Evolutionary conservation across 1,284 basidiomycete genomes (phyloP).

Genomic region (Rhodotorula sp.): DNA sequence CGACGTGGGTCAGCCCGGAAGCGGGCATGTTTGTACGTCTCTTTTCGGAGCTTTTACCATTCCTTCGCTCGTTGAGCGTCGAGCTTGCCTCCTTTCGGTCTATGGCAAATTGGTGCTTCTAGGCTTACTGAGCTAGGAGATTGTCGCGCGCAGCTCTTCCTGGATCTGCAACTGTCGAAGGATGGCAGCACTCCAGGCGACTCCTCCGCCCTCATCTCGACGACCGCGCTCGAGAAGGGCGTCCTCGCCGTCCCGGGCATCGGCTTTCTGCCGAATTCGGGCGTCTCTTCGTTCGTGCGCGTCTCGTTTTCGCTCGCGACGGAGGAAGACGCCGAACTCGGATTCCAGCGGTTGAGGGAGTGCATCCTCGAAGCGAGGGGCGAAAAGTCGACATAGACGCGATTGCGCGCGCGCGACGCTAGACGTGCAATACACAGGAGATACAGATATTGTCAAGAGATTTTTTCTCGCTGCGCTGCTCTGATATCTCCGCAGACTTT

Average conservation of each 20-base stretch:
- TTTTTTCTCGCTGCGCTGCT: too few species aligned
- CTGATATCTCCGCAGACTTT: too few species aligned
- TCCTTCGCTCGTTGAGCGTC: too few species aligned
- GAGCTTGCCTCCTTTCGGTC: too few species aligned
- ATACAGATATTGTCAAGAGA: too few species aligned
- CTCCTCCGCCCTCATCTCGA: conserved; percentile 71
- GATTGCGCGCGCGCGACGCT: neutral
- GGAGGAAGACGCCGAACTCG: conserved; percentile 69
- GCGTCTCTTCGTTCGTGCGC: conserved; percentile 69
- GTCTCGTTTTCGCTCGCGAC: conserved; percentile 75
- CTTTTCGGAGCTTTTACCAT: conserved; percentile 3
- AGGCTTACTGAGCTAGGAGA: too few species aligned
- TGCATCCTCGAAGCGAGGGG: conserved; percentile 34
- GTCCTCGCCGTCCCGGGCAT: conserved; percentile 76
- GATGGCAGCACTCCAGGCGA: conserved; percentile 58
- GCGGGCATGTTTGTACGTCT: conserved; percentile 61
- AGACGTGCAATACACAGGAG: neutral
- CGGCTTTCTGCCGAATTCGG: conserved; percentile 73
- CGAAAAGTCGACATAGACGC: conserved; percentile 1
- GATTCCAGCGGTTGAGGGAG: conserved; percentile 57
- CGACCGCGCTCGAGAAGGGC: conserved; percentile 72
- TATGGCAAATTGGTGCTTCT: too few species aligned
- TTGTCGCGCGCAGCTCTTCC: conserved; percentile 24
- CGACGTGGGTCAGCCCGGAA: conserved; percentile 78
- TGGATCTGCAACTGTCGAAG: conserved; percentile 42